Evolutionary conservation across 2,329 filamentous ascomycete species (phyloP), one percentile per base, ranked within the genome.

Genomic region (Penicillium sp.): DNA sequence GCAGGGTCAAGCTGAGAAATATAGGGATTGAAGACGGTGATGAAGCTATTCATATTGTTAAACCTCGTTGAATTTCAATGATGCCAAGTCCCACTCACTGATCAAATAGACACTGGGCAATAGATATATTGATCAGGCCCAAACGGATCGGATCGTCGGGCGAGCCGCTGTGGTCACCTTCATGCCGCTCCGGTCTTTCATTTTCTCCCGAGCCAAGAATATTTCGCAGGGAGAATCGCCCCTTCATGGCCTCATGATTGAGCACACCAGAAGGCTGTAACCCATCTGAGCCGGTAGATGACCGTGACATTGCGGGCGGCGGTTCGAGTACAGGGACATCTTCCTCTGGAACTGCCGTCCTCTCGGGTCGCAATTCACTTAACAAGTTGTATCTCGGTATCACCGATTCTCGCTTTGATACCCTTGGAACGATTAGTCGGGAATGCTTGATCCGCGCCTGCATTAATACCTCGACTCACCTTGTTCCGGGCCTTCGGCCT

Each of bases 1-100:
- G 51, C 51, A 3, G 72, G 73, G 50, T 78, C 76, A 4, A 78
- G 60, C 50, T 77, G 75, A 55, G 71, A 70, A n/a, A 78, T 74
- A 21, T 74, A 78, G 1, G 74, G 72, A 45, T 78, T 78, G 13
- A 77, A 63, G 42, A 68, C 69, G 19, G 60, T 62, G 58, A 78
- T 73, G 57, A 78, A 78, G 19, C 75, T 75, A 35, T 14, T 25
- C 13, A 31, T 29, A 46, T 53, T 43, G 33, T 26, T 21, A 31
- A 57, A 23, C 19, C 26, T 27, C 16, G 13, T 26, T 23, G 33
- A n/a, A 31, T 7, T 44, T 26, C 42, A 23, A 4, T 27, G 33
- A 23, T 29, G 11, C 37, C 35, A 31, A 13, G 21, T 31, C 46
- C 27, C 11, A 56, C 54, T 56, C 37, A 69, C 67, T 56, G 65